These are phyloP conservation scores for Tulasnella sp. DNA, from an alignment of 768 basidiomycete genomes.

Conservation along the genomic window DNA sequence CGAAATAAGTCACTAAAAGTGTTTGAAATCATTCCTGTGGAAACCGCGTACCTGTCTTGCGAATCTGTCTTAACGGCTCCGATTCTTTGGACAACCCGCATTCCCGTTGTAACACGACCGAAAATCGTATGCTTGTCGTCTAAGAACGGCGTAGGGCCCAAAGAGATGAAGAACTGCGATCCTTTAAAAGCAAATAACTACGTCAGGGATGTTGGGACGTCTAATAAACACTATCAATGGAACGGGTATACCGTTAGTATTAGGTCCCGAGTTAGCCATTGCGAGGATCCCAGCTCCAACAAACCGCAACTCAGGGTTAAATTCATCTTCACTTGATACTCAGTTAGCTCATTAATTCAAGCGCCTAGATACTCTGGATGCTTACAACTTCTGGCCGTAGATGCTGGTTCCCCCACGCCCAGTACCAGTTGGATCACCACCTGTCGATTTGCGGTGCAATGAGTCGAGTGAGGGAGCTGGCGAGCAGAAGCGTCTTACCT, in stretches of 20 bases:
- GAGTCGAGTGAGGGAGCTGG: too few relatives aligned
- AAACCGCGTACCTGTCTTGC: slow-evolving; percentile 61
- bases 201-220: neutral
- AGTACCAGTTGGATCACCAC: slow-evolving; percentile 91
- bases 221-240: neutral
- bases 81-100: slow-evolving; percentile 83
- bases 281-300: slow-evolving; percentile 94
- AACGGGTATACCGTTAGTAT: slow-evolving; percentile 54
- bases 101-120: slow-evolving; percentile 81
- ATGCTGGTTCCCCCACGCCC: slow-evolving; percentile 86
- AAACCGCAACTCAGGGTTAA: slow-evolving; percentile 82
- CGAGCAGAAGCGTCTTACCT: slow-evolving; percentile 24
- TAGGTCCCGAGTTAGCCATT: slow-evolving; percentile 96
- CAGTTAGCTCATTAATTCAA: neutral
- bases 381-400: slow-evolving; percentile 79
- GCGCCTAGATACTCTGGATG: slow-evolving; percentile 14
- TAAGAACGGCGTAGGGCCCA: slow-evolving; percentile 71
- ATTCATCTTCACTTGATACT: slow-evolving; percentile 65
- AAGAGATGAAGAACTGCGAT: slow-evolving; percentile 89
- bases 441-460: neutral
- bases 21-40: slow-evolving; percentile 4
- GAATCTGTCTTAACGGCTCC: slow-evolving; percentile 84
- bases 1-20: slow-evolving; percentile 31
- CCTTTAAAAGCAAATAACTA: slow-evolving; percentile 44
- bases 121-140: slow-evolving; percentile 84